Conservation (phyloP, 345 rosid genomes). For the Pistacia integerrima region DNA sequence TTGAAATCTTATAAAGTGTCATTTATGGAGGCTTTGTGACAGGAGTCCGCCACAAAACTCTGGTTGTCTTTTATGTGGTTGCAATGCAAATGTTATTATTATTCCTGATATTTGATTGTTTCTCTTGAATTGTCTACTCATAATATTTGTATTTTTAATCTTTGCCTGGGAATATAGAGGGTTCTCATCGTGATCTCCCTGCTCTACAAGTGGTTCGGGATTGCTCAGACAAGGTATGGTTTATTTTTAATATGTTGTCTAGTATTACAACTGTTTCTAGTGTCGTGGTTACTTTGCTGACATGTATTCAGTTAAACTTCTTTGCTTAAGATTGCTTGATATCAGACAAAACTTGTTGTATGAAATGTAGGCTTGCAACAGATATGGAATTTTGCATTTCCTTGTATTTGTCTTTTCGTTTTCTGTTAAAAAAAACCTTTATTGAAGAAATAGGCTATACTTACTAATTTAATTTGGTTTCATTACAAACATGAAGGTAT, state of each 20-base stretch:
- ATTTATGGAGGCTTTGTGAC: background rate
- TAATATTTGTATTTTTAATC: conserved; percentile 2
- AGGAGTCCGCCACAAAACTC: background rate
- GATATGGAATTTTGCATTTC: background rate
- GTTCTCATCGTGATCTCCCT: conserved; percentile 88
- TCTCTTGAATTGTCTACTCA: background rate
- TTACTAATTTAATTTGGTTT: background rate
- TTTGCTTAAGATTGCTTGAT: too few relatives aligned
- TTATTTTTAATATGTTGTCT: background rate
- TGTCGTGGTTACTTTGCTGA: background rate
- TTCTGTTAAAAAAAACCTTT: background rate
- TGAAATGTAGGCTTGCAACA: background rate
- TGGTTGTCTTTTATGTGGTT: background rate
- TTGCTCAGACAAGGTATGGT: conserved; percentile 65
- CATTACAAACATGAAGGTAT: background rate
- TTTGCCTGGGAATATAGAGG: conserved; percentile 50
- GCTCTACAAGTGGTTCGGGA: conserved; percentile 73
- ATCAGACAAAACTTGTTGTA: background rate
- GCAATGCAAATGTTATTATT: background rate
- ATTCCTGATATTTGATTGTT: background rate
- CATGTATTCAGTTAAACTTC: background rate
- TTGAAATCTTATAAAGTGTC: background rate
- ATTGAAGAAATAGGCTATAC: background rate
- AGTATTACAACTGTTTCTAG: background rate
- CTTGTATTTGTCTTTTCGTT: background rate